Evolutionary conservation across 1,139 yeast genomes (phyloP), one percentile per base, ranked within the genome.

Genomic region (Meyerozyma smithsonii): DNA sequence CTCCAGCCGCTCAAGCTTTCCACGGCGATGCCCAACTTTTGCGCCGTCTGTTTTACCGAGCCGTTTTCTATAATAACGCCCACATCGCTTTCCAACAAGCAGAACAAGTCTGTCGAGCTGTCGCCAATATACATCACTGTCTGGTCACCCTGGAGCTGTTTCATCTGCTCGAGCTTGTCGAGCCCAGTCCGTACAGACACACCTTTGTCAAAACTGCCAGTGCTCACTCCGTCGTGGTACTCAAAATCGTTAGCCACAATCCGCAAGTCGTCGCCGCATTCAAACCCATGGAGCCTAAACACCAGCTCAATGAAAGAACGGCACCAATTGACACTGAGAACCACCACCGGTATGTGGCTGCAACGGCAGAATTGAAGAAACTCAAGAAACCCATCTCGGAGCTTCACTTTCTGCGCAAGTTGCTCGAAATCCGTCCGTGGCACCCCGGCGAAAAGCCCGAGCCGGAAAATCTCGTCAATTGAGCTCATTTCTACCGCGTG

Each of bases 281-380:
- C 37, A 32, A 64, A 49, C 0, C 77, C 78, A 32, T 62, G 47
- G 5, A 36, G 40, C 5, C 41, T 35, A 32, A 81, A 59, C 4
- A 66, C 68, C 36, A 62, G 62, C 19, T 59, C 52, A 41, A 84
- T 81, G 28, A 81, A 58, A 8, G 59, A 36, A 3, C 70, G 65
- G 8, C 84, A 72, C 90, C 90, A 84, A 55, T 82, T 83, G 37
- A 81, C 76, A 49, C 87, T 80, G 20, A 83, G 51, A 1, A 84
- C 64, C 8, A 63, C 58, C 2, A 80, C 58, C 0, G 77, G 76
- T 5, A 71, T 52, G 0, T 52, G 41, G 4, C 43, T 35, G 1
- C 35, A 36, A 8, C 46, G 40, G 26, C 74, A 51, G 16, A 42
- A 38, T 4, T 47, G 41, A 18, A 72, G 52, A 38, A 75, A 66